Evolutionary conservation across 2,329 filamentous ascomycete genomes (phyloP), one percentile per base, ranked within the genome.

Genomic region (Cadophora malorum): DNA sequence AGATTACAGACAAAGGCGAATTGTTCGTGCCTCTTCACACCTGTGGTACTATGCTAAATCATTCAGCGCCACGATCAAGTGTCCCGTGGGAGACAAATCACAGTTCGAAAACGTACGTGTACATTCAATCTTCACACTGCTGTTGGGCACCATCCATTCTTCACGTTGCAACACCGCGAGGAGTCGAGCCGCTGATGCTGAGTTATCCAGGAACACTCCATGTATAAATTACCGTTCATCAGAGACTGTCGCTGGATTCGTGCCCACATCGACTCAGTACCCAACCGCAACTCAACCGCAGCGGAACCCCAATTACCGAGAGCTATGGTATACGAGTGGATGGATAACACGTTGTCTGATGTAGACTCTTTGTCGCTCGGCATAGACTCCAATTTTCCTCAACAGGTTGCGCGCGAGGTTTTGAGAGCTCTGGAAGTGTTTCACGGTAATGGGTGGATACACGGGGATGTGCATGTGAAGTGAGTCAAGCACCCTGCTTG

Each of bases 241-340:
- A 16, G 50, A 31, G 50, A 53, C 5, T 53, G 50, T 19, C 23
- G 25, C 25, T 5, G 4, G 14, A 53, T 53, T 25, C 50, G 50
- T 9, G 25, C 23, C 25, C 23, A 10, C 50, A 19, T 53, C 23
- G 50, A 31, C 35, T 38, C 35, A 38, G 35, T 38, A 14, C 35
- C 35, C 35, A 9, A 38, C 35, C 35, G 28, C 35, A 38, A 10
- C 35, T 10, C 35, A 10, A 38, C 35, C 7, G 12, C 8, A 38
- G 35, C 28, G 28, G 10, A 25, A 14, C 16, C 16, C 41, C 4
- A 10, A 16, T 45, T 45, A 19, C 41, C 41, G 41, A 5, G 6
- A 21, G 28, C 21, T 35, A 58, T 58, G 55, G 33, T 58, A 6
- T 58, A 35, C 21, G 55, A 58, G 55, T 41, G 21, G 33, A 38